Base-by-base conservation (phyloP, 805 yeast species). In the Clavispora santaluciae region DNA sequence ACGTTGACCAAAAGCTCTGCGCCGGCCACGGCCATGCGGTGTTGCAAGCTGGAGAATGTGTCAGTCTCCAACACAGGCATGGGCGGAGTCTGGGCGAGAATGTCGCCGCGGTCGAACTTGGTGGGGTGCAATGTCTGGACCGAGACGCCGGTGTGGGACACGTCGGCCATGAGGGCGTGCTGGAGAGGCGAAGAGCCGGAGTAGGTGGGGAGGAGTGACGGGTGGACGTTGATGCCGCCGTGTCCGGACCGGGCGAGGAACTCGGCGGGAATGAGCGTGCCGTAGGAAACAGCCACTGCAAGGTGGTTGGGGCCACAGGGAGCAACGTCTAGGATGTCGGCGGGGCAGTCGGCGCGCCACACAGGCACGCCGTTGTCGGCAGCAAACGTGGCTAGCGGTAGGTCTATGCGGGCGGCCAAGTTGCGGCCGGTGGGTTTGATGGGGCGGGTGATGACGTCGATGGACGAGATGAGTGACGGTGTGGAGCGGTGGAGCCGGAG, bases 161-260 rank as follows among this genome's bases (percentile, higher is more conserved):
- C 89, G 30, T 71, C 70, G 44, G 84, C 77, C 53, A 90, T 58
- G 10, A 93, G 60, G 0, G 96, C 81, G 44, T 78, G 72, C 46
- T 91, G 98, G 4, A 93, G 63, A 0, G 99, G 99, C 1, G 96
- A 83, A 0, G 97, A 81, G 1, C 99, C 99, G 2, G 88, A 76
- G 51, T 86, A 78, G 35, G 64, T 66, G 0, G 99, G 99, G 7
- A 93, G 70, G 6, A 89, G 58, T 0, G 96, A 88, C 0, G 99
- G 99, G 58, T 93, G 99, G 1, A 93, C 88, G 56, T 93, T 93
- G 21, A 93, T 56, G 0, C 97, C 95, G 4, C 90, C 88, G 54
- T 60, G 78, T 10, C 60, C 58, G 16, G 81, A 63, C 0, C 58
- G 37, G 0, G 54, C 37, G 1, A 93, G 60, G 48, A 88, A 78